Evolutionary conservation across 768 basidiomycete genomes (phyloP).

Genomic region (Heimioporus sp.): DNA sequence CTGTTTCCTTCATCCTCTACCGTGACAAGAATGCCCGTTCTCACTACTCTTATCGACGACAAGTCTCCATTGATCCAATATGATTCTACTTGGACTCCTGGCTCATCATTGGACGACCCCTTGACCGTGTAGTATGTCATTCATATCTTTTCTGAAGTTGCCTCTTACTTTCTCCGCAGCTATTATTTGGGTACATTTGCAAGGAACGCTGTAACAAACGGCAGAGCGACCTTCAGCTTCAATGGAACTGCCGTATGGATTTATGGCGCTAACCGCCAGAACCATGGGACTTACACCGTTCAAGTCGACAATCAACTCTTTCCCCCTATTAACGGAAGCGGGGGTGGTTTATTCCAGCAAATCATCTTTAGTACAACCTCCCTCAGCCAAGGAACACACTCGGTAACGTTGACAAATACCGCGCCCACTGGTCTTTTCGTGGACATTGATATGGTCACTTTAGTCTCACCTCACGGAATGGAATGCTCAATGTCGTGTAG

Average conservation of each 20-base stretch:
- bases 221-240: conserved; percentile 41
- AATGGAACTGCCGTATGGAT: conserved; percentile 49
- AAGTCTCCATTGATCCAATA: conserved; percentile 33
- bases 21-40: conserved; percentile 18
- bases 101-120: conserved; percentile 9
- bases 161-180: conserved; percentile 15
- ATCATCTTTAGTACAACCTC: conserved; percentile 39
- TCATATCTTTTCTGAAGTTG: background rate
- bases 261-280: conserved; percentile 48
- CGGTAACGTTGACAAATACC: conserved; percentile 31
- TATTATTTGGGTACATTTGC: conserved; percentile 42
- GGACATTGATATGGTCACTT: conserved; percentile 46
- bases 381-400: conserved; percentile 36
- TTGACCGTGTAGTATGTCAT: conserved; percentile 17
- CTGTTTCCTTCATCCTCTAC: background rate
- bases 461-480: background rate
- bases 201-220: conserved; percentile 33
- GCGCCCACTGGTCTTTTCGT: conserved; percentile 34
- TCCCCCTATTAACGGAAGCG: conserved; percentile 24
- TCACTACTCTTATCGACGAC: conserved; percentile 28
- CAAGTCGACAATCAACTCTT: conserved; percentile 35
- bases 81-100: conserved; percentile 22
- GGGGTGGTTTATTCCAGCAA: no score
- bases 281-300: conserved; percentile 47
- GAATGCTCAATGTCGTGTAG: conserved; percentile 6